Evolutionary conservation across 768 basidiomycete genomes (phyloP).

Genomic region (Coprinopsis sp.): DNA sequence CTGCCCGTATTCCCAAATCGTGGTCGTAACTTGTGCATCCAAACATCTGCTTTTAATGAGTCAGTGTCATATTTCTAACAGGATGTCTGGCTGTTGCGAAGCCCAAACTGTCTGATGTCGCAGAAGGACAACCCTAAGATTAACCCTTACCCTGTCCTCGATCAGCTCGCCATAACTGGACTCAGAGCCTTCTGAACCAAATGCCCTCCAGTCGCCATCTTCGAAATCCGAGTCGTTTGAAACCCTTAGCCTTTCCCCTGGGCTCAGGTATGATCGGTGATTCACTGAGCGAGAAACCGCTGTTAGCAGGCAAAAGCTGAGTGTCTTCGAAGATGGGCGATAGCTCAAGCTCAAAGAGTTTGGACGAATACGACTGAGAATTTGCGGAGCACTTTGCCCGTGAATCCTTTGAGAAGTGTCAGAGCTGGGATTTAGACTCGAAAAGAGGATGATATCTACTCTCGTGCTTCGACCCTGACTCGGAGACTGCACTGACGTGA

Average conservation of each 20-base stretch:
- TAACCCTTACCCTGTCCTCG: constrained; percentile 5
- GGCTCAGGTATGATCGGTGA: background rate
- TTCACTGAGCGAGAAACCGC: background rate
- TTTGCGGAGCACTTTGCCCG: background rate
- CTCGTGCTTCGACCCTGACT: background rate
- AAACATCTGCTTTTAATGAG: too few relatives aligned
- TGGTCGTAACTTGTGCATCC: constrained; percentile 1
- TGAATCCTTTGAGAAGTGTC: background rate
- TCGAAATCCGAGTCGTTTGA: too few relatives aligned
- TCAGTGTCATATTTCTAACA: too few relatives aligned
- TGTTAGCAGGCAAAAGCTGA: background rate
- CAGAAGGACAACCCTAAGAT: too few relatives aligned
- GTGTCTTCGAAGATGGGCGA: constrained; percentile 10
- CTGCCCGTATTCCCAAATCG: background rate
- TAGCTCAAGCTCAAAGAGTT: constrained; percentile 7
- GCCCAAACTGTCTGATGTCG: too few relatives aligned
- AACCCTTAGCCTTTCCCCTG: too few relatives aligned
- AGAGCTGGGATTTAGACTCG: too few relatives aligned
- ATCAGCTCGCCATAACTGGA: constrained; percentile 9
- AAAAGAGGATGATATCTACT: background rate
- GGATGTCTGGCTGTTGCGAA: too few relatives aligned
- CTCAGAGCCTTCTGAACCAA: constrained; percentile 3
- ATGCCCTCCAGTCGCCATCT: background rate
- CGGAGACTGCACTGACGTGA: too few relatives aligned
- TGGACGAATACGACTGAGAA: constrained; percentile 8